Evolutionary conservation across 2,329 filamentous ascomycete genomes (phyloP).

Genomic region (Cordyceps militaris): DNA sequence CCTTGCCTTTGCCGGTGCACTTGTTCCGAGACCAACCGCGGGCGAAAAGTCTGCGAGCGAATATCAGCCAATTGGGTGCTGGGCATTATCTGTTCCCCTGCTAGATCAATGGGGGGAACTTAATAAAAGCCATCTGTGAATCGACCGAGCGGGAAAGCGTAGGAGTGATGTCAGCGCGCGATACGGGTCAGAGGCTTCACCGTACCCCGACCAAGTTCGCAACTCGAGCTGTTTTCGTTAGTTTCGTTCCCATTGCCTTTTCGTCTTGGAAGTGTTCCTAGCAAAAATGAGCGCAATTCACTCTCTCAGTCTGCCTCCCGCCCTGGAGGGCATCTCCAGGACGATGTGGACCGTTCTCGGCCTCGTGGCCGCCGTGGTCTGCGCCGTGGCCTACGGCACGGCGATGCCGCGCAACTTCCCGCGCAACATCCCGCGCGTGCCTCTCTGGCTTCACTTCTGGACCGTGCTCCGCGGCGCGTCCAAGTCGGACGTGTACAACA

Average conservation of each 20-base stretch:
- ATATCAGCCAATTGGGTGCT: neutral
- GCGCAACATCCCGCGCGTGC: neutral
- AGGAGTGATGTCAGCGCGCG: too few species aligned
- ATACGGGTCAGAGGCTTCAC: too few species aligned
- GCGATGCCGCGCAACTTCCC: slow-evolving; percentile 5
- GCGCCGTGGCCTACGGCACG: neutral
- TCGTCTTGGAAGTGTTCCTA: neutral
- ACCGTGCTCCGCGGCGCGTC: neutral
- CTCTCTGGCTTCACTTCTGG: neutral
- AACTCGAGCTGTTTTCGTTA: too few species aligned
- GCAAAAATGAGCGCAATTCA: neutral
- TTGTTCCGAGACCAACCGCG: neutral
- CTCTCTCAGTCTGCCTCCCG: too few species aligned
- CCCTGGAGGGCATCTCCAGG: neutral
- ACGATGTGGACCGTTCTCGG: neutral
- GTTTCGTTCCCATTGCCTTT: neutral
- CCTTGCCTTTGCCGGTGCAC: neutral
- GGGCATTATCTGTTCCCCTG: neutral
- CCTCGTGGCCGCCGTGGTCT: neutral
- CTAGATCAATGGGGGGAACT: neutral
- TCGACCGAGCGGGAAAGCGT: too few species aligned
- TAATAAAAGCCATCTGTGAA: neutral
- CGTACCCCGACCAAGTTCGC: too few species aligned
- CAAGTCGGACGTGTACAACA: neutral
- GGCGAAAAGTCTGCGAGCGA: neutral